Percentiles rank a stretch among this genome's conserved stretches.
Evolutionary conservation across 768 basidiomycete species (phyloP).

Genomic region (Mycena floridula): DNA sequence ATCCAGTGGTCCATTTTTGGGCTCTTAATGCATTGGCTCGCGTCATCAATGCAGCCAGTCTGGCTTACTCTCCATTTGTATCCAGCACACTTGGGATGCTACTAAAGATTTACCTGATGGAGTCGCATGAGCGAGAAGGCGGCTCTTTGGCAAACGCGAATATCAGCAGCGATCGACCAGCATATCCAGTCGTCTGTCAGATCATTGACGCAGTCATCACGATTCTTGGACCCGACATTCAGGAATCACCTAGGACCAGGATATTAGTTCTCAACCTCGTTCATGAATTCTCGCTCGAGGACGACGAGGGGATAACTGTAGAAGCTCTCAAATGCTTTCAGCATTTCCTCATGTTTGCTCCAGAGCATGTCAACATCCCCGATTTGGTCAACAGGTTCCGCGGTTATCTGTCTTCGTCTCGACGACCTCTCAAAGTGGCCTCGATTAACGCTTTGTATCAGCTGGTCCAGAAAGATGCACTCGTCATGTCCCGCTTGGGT

Average conservation of each 20-base stretch:
- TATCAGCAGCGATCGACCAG: conserved; percentile 83
- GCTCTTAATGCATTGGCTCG: conserved; percentile 78
- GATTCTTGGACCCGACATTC: conserved; percentile 91
- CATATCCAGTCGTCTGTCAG: conserved; percentile 86
- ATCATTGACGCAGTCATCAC: conserved; percentile 92
- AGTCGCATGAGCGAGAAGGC: conserved; percentile 91
- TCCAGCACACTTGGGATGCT: conserved; percentile 85
- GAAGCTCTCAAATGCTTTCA: conserved; percentile 96
- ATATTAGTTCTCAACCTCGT: conserved; percentile 80
- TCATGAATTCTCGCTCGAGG: conserved; percentile 76
- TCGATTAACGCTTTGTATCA: conserved; percentile 96
- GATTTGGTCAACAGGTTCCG: conserved; percentile 76
- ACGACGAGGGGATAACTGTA: conserved; percentile 82
- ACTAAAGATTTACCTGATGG: conserved; percentile 82
- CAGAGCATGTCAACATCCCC: conserved; percentile 77
- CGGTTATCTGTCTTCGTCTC: conserved; percentile 69
- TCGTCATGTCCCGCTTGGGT: conserved; percentile 86
- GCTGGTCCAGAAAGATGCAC: conserved; percentile 91
- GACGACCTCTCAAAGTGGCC: conserved; percentile 84
- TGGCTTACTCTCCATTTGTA: conserved; percentile 88
- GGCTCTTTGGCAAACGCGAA: conserved; percentile 80
- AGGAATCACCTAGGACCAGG: conserved; percentile 78
- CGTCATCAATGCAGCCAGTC: conserved; percentile 87
- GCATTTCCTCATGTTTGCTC: conserved; percentile 94
- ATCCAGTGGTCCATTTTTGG: conserved; percentile 95